Base-by-base conservation (phyloP, 371 early-diverging fungal genomes). In the Mucor racemosus region DNA sequence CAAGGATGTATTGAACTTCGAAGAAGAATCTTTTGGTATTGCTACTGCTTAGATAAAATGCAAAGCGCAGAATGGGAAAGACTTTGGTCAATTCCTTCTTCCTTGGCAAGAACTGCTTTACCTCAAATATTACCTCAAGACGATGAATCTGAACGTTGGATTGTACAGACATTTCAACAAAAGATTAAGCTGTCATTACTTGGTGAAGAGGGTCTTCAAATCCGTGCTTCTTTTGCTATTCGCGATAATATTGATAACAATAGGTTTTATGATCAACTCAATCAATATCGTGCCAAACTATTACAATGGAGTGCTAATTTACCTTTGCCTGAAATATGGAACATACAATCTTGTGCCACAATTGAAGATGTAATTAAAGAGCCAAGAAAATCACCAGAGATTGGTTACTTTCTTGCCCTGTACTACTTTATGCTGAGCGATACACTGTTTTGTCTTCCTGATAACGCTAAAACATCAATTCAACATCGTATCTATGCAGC, bases 21-120 rank as follows among this genome's bases (percentile, higher is more conserved):
- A 5, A 38, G 75, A 46, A 53, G 77, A 36, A 57, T 74, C 6
- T 71, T 77, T 13, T 77, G 77, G 77, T 50, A 57, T 0, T 74
- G 74, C 31, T 77, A 74, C n/a, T 67, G 65, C 56, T 39, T 74
- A 5, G 77, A 77, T 62, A 77, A 77, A 19, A 14, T 67, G 14
- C 69, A 68, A 39, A 72, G 75, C 21, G 15, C 58, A 17, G 67
- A 61, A 31, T 64, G 64, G 38, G 68, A 71, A 46, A 34, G 77
- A 7, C 35, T 68, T 3, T 77, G 76, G 74, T 54, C 67, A 11
- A 36, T 74, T 1, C 60, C 64, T 17, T 41, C 68, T 7, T 58
- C 64, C 10, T 26, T 67, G 17, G 40, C 55, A 7, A 67, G 41
- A 21, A 60, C 64, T 1, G 34, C 56, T 4, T 53, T 74, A 15